Conservation (phyloP, 2,329 filamentous ascomycete species). For the Sporothrix phasma region DNA sequence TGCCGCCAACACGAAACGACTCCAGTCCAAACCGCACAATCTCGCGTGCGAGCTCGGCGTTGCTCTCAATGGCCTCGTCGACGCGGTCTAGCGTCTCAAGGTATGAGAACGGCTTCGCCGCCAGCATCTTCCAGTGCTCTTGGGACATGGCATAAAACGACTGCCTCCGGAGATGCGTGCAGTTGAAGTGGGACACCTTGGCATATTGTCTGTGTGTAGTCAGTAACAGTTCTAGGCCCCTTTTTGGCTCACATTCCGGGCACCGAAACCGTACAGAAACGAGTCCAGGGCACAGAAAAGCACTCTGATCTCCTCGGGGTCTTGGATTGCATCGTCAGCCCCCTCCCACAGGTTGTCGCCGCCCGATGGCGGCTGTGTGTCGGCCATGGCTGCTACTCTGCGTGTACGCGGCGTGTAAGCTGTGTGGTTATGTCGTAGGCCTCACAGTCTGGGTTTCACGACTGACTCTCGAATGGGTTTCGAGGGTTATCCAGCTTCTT, state of each 20-base stretch:
- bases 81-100: constrained; percentile 67
- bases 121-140: constrained; percentile 73
- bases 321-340: constrained; percentile 27
- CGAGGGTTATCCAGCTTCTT: not conserved
- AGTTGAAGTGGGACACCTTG: constrained; percentile 75
- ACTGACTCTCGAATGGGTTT: not conserved
- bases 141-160: constrained; percentile 87
- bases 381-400: not conserved
- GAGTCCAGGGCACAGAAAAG: constrained; percentile 79
- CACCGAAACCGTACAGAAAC: constrained; percentile 58
- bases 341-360: constrained; percentile 12
- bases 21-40: constrained; percentile 63
- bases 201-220: constrained; percentile 62
- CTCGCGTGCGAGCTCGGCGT: constrained; percentile 69
- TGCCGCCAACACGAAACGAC: constrained; percentile 47
- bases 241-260: not conserved
- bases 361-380: not conserved
- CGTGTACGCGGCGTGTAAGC: no score
- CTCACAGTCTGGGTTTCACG: not conserved
- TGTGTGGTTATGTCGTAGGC: not conserved
- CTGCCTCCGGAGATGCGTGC: constrained; percentile 81
- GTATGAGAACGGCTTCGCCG: constrained; percentile 71
- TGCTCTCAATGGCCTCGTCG: constrained; percentile 81
- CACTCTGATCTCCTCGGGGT: constrained; percentile 71
- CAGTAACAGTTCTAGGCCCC: not conserved